phyloP scores from a whole-genome alignment of 805 yeast species.

The Blastobotrys mokoenaii region DNA sequence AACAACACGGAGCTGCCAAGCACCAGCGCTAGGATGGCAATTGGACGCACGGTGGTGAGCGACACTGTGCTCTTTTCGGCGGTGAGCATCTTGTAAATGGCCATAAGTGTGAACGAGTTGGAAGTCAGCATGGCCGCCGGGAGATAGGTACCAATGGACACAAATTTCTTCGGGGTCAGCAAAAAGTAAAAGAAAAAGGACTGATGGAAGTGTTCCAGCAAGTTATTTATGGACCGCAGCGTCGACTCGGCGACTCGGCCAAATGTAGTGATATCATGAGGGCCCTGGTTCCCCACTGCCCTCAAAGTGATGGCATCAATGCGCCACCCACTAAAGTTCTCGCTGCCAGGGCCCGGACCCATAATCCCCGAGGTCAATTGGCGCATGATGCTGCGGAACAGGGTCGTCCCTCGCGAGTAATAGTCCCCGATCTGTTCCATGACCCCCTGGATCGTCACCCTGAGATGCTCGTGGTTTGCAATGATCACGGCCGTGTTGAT shows the following conservation, averaged over 20 bases:
- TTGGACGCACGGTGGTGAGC: conserved; percentile 5
- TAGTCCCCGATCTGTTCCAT: conserved; percentile 26
- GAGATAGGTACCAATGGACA: conserved; percentile 86
- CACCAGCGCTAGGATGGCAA: conserved; percentile 9
- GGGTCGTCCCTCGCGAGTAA: conserved; percentile 43
- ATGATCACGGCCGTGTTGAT: conserved; percentile 73
- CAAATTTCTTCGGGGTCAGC: conserved; percentile 69
- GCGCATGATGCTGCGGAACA: conserved; percentile 57
- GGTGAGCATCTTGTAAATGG: conserved; percentile 35
- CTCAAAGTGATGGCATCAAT: conserved; percentile 79
- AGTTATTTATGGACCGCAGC: conserved; percentile 81
- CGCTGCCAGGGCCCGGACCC: conserved; percentile 58
- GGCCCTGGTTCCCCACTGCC: conserved; percentile 54
- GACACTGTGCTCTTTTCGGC: neutral
- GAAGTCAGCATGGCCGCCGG: conserved; percentile 77
- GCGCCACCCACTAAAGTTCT: conserved; percentile 93
- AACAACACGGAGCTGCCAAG: conserved; percentile 5
- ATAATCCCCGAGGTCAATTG: conserved; percentile 63
- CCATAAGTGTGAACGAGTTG: conserved; percentile 57
- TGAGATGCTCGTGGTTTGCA: conserved; percentile 67
- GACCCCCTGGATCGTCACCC: conserved; percentile 52
- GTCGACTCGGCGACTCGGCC: conserved; percentile 86
- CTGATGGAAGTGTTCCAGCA: conserved; percentile 93
- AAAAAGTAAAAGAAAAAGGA: conserved; percentile 88
- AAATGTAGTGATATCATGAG: conserved; percentile 76